These are phyloP conservation scores for Gaeumannomyces tritici DNA, from an alignment of 2,329 filamentous ascomycete species.

Conservation along the genomic window DNA sequence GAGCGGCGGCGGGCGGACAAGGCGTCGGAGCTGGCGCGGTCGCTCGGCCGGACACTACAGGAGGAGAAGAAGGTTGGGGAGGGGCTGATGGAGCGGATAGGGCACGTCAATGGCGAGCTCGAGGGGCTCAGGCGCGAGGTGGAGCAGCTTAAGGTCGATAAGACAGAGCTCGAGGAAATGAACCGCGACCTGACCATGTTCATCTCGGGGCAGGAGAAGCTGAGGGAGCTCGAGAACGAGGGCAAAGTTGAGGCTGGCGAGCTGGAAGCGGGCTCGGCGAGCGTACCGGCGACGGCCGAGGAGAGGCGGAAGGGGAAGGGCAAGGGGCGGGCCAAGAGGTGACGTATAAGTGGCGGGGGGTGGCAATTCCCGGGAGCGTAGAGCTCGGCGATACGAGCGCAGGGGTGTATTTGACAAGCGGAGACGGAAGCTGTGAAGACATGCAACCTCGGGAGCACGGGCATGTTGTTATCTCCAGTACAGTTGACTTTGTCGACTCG, in stretches of 20 bases:
- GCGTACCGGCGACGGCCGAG: conserved; percentile 44
- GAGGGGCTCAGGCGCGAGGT: conserved; percentile 47
- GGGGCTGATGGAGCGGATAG: conserved; percentile 73
- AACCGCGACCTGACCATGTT: conserved; percentile 84
- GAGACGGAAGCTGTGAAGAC: not conserved
- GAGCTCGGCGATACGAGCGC: too few relatives aligned
- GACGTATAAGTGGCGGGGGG: not conserved
- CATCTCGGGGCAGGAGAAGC: conserved; percentile 72
- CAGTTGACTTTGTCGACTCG: too few relatives aligned
- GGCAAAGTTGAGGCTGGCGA: conserved; percentile 57
- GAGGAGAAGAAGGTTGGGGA: conserved; percentile 83
- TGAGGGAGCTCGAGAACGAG: conserved; percentile 59
- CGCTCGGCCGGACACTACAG: conserved; percentile 63
- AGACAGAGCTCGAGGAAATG: conserved; percentile 70
- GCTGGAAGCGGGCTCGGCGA: conserved; percentile 62
- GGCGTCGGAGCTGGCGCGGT: conserved; percentile 66
- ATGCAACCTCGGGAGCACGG: not conserved
- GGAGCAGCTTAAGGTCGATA: conserved; percentile 48
- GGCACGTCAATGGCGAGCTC: conserved; percentile 58
- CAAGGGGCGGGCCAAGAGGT: conserved; percentile 38
- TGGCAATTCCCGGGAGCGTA: not conserved
- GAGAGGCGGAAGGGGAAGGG: conserved; percentile 31
- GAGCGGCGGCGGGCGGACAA: conserved; percentile 60
- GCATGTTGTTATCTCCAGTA: not conserved
- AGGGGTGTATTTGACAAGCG: not conserved